Evolutionary conservation across 495 filamentous ascomycete genomes (phyloP), one percentile per base, ranked within the genome.

Genomic region (Aspergillus saccharolyticus): DNA sequence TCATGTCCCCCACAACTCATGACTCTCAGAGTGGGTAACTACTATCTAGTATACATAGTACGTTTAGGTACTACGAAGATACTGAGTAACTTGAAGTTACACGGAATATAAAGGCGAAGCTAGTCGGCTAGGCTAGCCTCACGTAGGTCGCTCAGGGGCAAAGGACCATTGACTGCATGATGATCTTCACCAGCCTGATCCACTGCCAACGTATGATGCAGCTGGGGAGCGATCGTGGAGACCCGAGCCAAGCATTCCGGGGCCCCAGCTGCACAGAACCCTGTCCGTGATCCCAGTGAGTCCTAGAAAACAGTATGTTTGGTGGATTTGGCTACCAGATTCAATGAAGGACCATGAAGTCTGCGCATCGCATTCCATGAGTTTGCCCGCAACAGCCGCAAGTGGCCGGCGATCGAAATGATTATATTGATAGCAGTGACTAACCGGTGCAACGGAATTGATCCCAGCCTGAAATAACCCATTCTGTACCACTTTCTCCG

Each of bases 391-490:
- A 56, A 56, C 63, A 62, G 50, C 51, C 57, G 47, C 45, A 44
- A 53, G 43, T 60, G 61, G 58, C 53, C 53, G 56, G 54, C 61
- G 50, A 61, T 62, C 51, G 57, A 61, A 59, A 67, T 51, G 54
- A 60, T 67, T 56, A 62, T 57, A 67, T 67, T 67, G 65, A 57
- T 63, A 63, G 46, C 54, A 44, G 55, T 45, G 58, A 63, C 54
- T 61, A 56, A 63, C 56, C 54, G 52, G 58, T 42, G 57, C 61
- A 60, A 54, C 49, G 49, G 43, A 47, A 54, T 54, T 43, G 56
- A 66, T 61, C 56, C 55, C 61, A 61, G 54, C 49, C 48, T 62
- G 57, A 56, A 62, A 57, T 50, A 60, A 55, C 61, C 60, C 65
- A 64, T 64, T 61, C 61, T 62, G 45, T 62, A 62, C 46, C 60